Conservation (phyloP, 2,329 filamentous ascomycete genomes). For the Exophiala lecanii-corni region DNA sequence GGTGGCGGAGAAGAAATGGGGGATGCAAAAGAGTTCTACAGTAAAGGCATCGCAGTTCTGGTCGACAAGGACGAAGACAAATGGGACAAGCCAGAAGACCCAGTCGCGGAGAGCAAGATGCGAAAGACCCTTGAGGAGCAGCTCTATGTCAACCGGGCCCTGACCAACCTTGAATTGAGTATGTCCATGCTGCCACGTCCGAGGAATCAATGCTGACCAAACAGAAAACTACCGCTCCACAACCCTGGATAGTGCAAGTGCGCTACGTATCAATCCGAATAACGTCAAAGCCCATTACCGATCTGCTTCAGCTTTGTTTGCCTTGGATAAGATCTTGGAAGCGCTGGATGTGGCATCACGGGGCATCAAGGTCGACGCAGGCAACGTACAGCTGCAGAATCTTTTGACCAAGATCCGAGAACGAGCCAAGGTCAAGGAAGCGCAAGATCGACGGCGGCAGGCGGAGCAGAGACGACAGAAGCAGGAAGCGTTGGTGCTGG, state of each 20-base stretch:
- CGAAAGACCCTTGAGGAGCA: constrained; percentile 66
- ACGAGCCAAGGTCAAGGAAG: constrained; percentile 53
- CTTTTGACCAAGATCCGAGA: constrained; percentile 61
- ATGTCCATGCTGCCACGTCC: constrained; percentile 29
- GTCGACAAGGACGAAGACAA: constrained; percentile 41
- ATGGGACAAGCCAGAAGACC: constrained; percentile 49
- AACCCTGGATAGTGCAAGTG: constrained; percentile 76
- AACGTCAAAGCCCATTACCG: constrained; percentile 94
- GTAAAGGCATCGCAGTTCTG: constrained; percentile 75
- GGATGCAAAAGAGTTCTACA: constrained; percentile 89
- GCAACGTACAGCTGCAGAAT: constrained; percentile 61
- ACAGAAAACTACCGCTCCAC: constrained; percentile 79
- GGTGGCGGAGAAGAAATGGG: constrained; percentile 68
- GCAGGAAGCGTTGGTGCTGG: constrained; percentile 58
- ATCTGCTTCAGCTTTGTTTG: constrained; percentile 70
- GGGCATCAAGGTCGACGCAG: constrained; percentile 67
- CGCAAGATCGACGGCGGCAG: constrained; percentile 52
- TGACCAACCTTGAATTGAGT: constrained; percentile 82
- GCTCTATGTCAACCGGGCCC: constrained; percentile 79
- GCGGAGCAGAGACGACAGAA: constrained; percentile 43
- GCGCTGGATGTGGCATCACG: constrained; percentile 72
- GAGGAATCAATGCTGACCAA: constrained; percentile 20
- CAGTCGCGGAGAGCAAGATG: constrained; percentile 55
- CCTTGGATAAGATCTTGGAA: constrained; percentile 72
- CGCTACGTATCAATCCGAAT: constrained; percentile 69